Evolutionary conservation across 768 basidiomycete species (phyloP).

Genomic region (Pleurotus pulmonarius): DNA sequence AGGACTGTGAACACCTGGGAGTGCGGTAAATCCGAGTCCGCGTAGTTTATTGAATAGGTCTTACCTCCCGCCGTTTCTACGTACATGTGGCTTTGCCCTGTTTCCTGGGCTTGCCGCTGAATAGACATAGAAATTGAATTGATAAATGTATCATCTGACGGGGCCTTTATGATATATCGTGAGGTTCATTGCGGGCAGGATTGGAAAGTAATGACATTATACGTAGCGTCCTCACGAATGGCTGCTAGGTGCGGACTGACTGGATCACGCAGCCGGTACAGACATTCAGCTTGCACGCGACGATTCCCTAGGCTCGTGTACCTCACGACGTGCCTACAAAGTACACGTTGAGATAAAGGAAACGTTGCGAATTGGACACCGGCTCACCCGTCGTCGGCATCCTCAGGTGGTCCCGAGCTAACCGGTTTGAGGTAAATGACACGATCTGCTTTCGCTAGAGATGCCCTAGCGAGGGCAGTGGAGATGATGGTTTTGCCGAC

Average conservation of each 20-base stretch:
- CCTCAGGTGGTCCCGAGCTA: conserved; percentile 76
- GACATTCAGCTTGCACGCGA: conserved; percentile 58
- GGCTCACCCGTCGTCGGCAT: conserved; percentile 82
- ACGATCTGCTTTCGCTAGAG: conserved; percentile 47
- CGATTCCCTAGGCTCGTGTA: conserved; percentile 37
- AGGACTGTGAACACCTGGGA: conserved; percentile 86
- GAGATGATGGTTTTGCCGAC: conserved; percentile 94
- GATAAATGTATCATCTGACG: conserved; percentile 66
- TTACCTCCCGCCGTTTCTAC: conserved; percentile 96
- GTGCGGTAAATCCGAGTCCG: conserved; percentile 3
- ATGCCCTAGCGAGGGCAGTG: conserved; percentile 77
- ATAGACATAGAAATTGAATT: conserved; percentile 62
- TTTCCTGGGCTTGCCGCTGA: conserved; percentile 40
- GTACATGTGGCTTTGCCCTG: conserved; percentile 56
- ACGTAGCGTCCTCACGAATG: conserved; percentile 23
- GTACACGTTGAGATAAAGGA: background rate
- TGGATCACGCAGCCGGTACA: conserved; percentile 83
- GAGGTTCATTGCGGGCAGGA: background rate
- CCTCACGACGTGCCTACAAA: conserved; percentile 60
- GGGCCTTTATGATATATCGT: conserved; percentile 22
- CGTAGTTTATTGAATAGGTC: conserved; percentile 15
- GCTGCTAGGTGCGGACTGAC: conserved; percentile 93
- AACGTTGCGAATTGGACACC: background rate
- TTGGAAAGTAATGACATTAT: conserved; percentile 20
- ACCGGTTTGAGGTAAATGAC: conserved; percentile 86